Evolutionary conservation across 208 protist species (phyloP).

Genomic region (Jaenimonas drosophilae): DNA sequence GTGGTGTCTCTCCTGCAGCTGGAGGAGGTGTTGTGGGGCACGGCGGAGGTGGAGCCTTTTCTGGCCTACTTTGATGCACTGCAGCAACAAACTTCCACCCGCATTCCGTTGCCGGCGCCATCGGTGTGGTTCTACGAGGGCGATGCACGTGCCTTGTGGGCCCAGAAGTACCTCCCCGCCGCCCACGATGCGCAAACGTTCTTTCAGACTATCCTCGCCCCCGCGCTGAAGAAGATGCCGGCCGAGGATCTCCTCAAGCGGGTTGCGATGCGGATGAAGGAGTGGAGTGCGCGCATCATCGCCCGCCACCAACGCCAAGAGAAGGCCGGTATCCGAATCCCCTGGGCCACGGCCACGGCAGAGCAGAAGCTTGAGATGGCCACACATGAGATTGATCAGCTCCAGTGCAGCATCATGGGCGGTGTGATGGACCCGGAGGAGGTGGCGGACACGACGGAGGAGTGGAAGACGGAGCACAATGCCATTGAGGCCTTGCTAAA

Average conservation of each 20-base stretch:
- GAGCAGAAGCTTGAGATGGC: constrained; percentile 32
- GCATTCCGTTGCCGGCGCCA: constrained; percentile 58
- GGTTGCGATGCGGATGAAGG: constrained; percentile 29
- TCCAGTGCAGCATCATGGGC: constrained; percentile 38
- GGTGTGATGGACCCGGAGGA: constrained; percentile 73
- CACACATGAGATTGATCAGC: constrained; percentile 32
- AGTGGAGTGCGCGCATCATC: constrained; percentile 35
- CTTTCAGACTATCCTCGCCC: constrained; percentile 25
- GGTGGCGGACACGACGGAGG: constrained; percentile 35
- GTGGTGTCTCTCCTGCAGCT: constrained; percentile 65
- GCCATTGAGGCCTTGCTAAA: constrained; percentile 32
- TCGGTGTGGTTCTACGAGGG: constrained; percentile 77
- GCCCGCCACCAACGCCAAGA: constrained; percentile 31
- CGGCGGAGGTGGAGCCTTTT: constrained; percentile 31
- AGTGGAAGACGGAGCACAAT: constrained; percentile 66
- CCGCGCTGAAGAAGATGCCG: constrained; percentile 11
- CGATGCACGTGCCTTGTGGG: constrained; percentile 59
- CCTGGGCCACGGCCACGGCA: constrained; percentile 9
- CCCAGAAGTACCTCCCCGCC: constrained; percentile 52
- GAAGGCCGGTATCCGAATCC: constrained; percentile 17
- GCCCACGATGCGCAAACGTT: constrained; percentile 40
- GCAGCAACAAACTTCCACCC: constrained; percentile 61
- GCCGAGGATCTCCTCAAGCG: constrained; percentile 14
- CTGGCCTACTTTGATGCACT: constrained; percentile 52
- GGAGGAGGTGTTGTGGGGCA: constrained; percentile 39